phyloP scores from a whole-genome alignment of 495 filamentous ascomycete species.

The Tuber calosporum region DNA sequence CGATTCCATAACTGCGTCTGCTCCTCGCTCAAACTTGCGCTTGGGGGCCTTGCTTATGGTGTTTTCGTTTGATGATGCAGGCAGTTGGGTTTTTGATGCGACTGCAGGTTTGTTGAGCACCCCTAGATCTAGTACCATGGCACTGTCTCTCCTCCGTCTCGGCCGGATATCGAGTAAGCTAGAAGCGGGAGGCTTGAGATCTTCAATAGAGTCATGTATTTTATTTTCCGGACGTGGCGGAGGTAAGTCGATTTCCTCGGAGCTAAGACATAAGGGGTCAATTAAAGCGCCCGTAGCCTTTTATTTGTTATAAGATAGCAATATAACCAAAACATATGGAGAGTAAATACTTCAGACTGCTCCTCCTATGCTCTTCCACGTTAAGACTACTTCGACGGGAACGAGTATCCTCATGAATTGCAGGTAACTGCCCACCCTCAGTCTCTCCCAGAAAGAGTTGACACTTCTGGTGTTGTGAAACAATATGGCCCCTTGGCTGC shows the following conservation, averaged over 20 bases:
- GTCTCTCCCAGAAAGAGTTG: slow-evolving; percentile 43
- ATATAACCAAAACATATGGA: neutral
- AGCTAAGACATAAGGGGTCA: slow-evolving; percentile 17
- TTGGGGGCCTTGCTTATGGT: neutral
- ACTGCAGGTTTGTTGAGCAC: neutral
- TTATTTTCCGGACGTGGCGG: slow-evolving; percentile 22
- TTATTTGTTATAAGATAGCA: neutral
- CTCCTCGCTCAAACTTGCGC: neutral
- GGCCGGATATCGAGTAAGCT: slow-evolving; percentile 35
- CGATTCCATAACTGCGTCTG: slow-evolving; percentile 10
- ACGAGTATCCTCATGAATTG: slow-evolving; percentile 63
- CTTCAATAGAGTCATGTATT: slow-evolving; percentile 25
- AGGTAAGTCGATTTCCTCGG: slow-evolving; percentile 35
- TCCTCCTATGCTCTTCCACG: slow-evolving; percentile 25
- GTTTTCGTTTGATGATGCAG: neutral
- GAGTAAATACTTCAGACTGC: slow-evolving; percentile 28
- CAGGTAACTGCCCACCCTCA: slow-evolving; percentile 63
- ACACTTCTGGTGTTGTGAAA: slow-evolving; percentile 46
- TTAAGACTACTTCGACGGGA: slow-evolving; percentile 32
- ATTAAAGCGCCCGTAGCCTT: slow-evolving; percentile 4
- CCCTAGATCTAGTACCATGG: slow-evolving; percentile 13
- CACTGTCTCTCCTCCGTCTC: slow-evolving; percentile 33
- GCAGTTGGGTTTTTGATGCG: slow-evolving; percentile 16
- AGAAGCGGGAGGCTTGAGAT: slow-evolving; percentile 27
- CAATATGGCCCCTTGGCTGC: slow-evolving; percentile 16